Evolutionary conservation across 2,329 filamentous ascomycete genomes (phyloP), one percentile per base, ranked within the genome.

Genomic region (Penicillium sclerotiorum): DNA sequence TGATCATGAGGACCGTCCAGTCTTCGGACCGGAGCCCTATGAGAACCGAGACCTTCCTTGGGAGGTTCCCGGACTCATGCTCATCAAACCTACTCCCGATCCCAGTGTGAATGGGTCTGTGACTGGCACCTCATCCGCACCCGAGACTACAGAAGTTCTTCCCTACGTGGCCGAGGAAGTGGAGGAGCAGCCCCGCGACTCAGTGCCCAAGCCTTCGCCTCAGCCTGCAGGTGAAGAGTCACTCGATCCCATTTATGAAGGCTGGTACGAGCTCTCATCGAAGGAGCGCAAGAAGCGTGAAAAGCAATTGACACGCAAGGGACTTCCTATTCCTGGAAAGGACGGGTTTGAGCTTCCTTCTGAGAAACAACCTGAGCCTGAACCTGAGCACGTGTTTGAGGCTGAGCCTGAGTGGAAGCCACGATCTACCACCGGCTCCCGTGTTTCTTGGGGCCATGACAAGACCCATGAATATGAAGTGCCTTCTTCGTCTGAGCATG

Each of bases 381-480:
- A 28, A 18, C 15, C 21, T 20, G 23, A 41, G 15, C n/a, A 8
- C 13, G 25, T 13, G 15, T 15, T 15, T 15, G 23, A 12, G 18
- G 17, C 37, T n/a, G 41, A 46, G 13, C 25, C 25, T 12, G 45
- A 47, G n/a, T 63, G 74, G 28, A 62, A 77, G 9, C 68, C 74
- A 1, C 63, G 73, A 20, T 73, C 76, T 25, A 72, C 72, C 6
- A 68, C 71, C 18, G 65, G 61, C 21, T 75, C 80, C 6, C 86
- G 85, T 58, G 84, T 87, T 4, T 84, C 78, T 11, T 87, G 83
- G 84, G 85, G 83, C 9, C 75, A 84, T 52, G 85, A 85, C 55
- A 77, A 84, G 61, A 86, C 80, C 4, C 83, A 86, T 63, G 80
- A 82, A 51, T 87, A 83, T 53, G 81, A 85, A 41, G 76, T 81